Conservation (phyloP, 495 filamentous ascomycete genomes). For the Penicillium paxilli region DNA sequence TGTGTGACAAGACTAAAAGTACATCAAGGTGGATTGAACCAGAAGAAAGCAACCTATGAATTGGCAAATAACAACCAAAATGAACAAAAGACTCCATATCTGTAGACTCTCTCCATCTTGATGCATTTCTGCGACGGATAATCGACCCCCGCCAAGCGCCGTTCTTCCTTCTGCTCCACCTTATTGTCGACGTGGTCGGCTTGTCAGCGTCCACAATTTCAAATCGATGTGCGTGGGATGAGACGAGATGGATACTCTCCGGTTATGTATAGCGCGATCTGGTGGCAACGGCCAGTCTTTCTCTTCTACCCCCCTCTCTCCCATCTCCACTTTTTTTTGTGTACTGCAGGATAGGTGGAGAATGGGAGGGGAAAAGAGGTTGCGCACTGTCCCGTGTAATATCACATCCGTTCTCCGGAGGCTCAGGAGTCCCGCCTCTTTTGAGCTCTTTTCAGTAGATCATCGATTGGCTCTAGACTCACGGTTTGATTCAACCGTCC, state of each 20-base stretch:
- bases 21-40: background rate
- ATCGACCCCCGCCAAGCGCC: background rate
- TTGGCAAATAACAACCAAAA: no score
- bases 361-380: no score
- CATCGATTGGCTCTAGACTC: background rate
- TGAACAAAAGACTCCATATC: background rate
- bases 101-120: background rate
- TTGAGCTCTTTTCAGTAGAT: background rate
- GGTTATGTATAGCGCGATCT: slow-evolving; percentile 16
- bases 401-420: slow-evolving; percentile 18
- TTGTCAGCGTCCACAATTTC: slow-evolving; percentile 7
- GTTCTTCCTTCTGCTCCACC: background rate
- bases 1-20: no score
- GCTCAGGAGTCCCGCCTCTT: slow-evolving; percentile 10
- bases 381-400: slow-evolving; percentile 14
- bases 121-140: background rate
- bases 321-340: background rate
- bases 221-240: slow-evolving; percentile 5
- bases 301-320: background rate
- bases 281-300: slow-evolving; percentile 24
- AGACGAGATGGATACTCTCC: background rate
- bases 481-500: background rate
- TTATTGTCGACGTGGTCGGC: slow-evolving; percentile 3
- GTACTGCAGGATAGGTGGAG: background rate
- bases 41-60: background rate